phyloP scores from a whole-genome alignment of 2,329 filamentous ascomycete genomes.

The Botryotinia globosa region DNA sequence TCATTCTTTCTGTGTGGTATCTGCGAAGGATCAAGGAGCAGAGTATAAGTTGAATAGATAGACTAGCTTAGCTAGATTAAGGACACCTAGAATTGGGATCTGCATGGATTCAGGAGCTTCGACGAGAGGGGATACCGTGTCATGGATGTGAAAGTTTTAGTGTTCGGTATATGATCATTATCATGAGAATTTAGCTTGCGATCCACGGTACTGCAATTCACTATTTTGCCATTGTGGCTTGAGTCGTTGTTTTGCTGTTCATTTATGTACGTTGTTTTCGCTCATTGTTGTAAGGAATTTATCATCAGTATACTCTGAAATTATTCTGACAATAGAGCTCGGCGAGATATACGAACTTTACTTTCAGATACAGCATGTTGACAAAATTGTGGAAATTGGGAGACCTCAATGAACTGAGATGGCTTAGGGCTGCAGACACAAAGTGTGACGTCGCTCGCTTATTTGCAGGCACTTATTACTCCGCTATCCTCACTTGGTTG shows the following conservation, averaged over 20 bases:
- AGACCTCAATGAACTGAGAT: background rate
- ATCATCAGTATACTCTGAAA: background rate
- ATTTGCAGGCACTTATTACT: background rate
- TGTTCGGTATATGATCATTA: background rate
- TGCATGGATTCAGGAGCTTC: background rate
- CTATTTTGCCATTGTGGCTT: background rate
- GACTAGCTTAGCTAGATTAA: background rate
- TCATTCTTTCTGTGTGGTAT: background rate
- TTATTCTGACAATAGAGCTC: background rate
- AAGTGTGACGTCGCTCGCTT: background rate
- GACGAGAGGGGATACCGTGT: background rate
- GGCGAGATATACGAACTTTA: background rate
- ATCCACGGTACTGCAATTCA: background rate
- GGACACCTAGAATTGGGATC: background rate
- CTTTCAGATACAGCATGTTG: background rate
- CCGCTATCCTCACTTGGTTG: background rate
- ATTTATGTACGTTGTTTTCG: fast-evolving
- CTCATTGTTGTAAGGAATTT: background rate
- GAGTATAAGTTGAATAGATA: background rate
- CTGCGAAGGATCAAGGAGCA: fast-evolving
- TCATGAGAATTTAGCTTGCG: fast-evolving
- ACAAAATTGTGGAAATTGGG: background rate
- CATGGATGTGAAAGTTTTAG: background rate
- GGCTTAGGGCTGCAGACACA: background rate
- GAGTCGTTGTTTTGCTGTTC: background rate